These are phyloP conservation scores for Cicer bijugum DNA, from an alignment of 306 rosid genomes.

Conservation along the genomic window DNA sequence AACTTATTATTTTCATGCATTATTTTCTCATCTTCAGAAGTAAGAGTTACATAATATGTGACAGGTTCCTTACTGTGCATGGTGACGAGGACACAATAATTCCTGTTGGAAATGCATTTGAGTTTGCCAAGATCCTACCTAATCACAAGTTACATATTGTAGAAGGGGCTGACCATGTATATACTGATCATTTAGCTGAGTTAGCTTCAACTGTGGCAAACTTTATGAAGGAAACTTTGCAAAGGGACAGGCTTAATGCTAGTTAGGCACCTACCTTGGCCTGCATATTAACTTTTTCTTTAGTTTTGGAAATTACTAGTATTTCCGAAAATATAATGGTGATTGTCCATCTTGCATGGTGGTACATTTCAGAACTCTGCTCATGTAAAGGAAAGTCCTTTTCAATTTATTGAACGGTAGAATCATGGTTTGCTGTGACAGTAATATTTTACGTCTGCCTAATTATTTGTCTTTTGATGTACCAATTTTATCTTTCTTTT, in stretches of 20 bases:
- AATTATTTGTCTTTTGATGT: slow-evolving; percentile 1
- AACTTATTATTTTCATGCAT: too few relatives aligned
- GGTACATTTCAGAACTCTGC: slow-evolving; percentile 28
- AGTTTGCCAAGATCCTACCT: slow-evolving; percentile 73
- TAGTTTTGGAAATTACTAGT: not conserved
- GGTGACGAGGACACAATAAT: slow-evolving; percentile 61
- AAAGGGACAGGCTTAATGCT: slow-evolving; percentile 40
- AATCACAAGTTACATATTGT: slow-evolving; percentile 68
- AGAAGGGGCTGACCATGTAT: slow-evolving; percentile 72
- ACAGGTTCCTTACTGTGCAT: slow-evolving; percentile 78
- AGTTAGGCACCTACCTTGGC: slow-evolving; percentile 41
- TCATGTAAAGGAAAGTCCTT: not conserved
- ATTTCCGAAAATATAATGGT: slow-evolving; percentile 5
- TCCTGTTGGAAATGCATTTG: slow-evolving; percentile 65
- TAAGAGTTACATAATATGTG: not conserved
- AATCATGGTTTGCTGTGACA: not conserved
- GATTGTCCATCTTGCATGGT: not conserved
- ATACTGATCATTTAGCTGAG: slow-evolving; percentile 59
- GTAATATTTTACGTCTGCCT: not conserved
- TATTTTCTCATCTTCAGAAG: too few relatives aligned
- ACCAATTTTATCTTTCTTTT: not conserved
- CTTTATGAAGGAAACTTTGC: slow-evolving; percentile 58
- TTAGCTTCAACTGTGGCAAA: slow-evolving; percentile 52
- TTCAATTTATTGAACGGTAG: slow-evolving; percentile 19
- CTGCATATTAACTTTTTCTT: not conserved